Conservation (phyloP, 2,329 filamentous ascomycete genomes). For the Colletotrichum chlorophyti region DNA sequence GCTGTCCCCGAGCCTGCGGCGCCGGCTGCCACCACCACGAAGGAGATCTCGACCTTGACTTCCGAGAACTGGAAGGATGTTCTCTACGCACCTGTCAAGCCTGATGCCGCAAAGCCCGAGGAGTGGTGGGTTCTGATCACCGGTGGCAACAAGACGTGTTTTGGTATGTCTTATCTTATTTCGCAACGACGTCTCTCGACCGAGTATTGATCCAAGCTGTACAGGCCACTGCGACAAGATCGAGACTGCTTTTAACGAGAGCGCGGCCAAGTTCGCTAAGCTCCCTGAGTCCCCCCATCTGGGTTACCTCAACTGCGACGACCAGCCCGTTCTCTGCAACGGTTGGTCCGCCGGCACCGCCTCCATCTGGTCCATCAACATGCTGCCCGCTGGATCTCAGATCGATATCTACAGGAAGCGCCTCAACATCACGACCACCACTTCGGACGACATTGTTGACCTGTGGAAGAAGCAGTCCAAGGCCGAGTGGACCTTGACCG, state of each 20-base stretch:
- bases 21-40: conserved; percentile 45
- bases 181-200: conserved; percentile 1
- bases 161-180: conserved; percentile 51
- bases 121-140: conserved; percentile 80
- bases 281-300: conserved; percentile 70
- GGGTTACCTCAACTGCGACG: conserved; percentile 75
- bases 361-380: conserved; percentile 70
- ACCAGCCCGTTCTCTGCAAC: conserved; percentile 78
- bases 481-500: conserved; percentile 51
- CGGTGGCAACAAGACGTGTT: conserved; percentile 81
- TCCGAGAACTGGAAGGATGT: conserved; percentile 75
- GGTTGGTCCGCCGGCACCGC: conserved; percentile 72
- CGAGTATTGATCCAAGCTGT: conserved; percentile 28
- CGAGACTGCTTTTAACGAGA: conserved; percentile 72
- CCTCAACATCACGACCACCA: conserved; percentile 74
- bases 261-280: conserved; percentile 67
- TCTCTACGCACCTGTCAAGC: conserved; percentile 66
- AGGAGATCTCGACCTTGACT: conserved; percentile 61
- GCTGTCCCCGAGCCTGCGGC: conserved; percentile 49
- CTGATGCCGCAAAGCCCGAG: conserved; percentile 66
- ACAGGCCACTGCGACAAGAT: conserved; percentile 69
- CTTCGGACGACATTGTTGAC: conserved; percentile 66
- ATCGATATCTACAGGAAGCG: conserved; percentile 70
- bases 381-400: conserved; percentile 69
- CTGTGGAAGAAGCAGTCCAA: conserved; percentile 60